Conservation (phyloP, 306 rosid species). For the Acacia confusa region DNA sequence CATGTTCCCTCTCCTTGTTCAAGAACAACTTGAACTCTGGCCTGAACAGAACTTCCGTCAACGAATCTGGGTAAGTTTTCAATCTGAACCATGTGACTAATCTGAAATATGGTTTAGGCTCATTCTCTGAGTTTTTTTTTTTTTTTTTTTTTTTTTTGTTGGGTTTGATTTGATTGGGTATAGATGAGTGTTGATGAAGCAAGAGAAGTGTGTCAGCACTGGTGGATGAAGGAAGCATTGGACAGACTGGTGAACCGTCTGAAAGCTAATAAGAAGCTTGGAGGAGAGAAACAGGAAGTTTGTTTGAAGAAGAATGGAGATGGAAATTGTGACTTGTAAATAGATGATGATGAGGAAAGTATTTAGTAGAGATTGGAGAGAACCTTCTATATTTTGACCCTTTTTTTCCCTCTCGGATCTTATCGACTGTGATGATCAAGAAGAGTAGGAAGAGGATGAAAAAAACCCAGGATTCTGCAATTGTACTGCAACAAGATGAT, state of each 20-base stretch:
- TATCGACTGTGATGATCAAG: constrained; percentile 3
- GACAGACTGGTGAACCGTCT: constrained; percentile 67
- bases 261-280: constrained; percentile 29
- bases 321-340: constrained; percentile 45
- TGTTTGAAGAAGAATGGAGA: constrained; percentile 32
- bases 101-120: neutral
- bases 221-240: constrained; percentile 95
- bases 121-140: neutral
- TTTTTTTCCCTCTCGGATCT: constrained; percentile 1
- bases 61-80: constrained; percentile 68
- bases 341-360: neutral
- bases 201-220: constrained; percentile 72
- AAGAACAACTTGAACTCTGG: constrained; percentile 82
- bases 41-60: constrained; percentile 70
- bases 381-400: neutral
- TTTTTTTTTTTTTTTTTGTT: too few relatives aligned
- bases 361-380: neutral
- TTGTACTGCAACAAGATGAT: neutral
- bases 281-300: constrained; percentile 26
- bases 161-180: neutral
- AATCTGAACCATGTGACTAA: neutral
- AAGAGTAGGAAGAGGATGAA: constrained; percentile 31
- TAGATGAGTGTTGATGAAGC: constrained; percentile 79
- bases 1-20: constrained; percentile 85
- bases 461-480: neutral